phyloP scores from a whole-genome alignment of 106 monocot genomes.

The Apostasia ramifera region DNA sequence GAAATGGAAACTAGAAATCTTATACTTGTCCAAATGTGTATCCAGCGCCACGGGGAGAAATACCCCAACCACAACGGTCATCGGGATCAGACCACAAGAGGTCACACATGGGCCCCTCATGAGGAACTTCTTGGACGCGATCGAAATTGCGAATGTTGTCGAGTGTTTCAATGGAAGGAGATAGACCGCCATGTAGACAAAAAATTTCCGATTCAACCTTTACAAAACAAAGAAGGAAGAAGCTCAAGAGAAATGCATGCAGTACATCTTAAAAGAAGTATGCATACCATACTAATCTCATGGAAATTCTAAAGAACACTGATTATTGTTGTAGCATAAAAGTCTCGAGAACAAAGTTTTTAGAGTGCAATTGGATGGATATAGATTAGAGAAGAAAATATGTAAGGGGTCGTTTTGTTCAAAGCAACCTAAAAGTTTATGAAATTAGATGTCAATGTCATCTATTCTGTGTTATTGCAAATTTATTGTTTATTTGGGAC shows the following conservation, averaged over 20 bases:
- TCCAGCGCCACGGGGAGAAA: constrained; percentile 88
- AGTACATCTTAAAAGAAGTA: neutral
- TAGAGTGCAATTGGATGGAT: no score
- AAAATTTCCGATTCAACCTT: constrained; percentile 96
- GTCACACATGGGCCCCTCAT: constrained; percentile 91
- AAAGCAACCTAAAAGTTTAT: no score
- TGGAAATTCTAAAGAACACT: no score
- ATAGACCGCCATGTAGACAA: constrained; percentile 80
- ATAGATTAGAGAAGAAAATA: no score
- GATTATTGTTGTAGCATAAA: no score
- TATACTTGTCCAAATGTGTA: constrained; percentile 82
- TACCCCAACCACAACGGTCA: constrained; percentile 87
- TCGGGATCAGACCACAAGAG: constrained; percentile 92
- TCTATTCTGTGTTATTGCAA: no score
- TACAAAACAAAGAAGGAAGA: neutral
- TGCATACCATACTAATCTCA: no score
- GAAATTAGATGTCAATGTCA: no score
- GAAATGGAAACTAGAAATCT: neutral
- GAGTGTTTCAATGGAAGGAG: constrained; percentile 81
- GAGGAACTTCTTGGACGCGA: constrained; percentile 90
- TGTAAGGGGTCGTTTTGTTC: no score
- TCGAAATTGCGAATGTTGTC: constrained; percentile 82
- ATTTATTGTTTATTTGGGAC: no score
- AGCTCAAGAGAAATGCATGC: neutral
- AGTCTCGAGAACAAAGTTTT: no score